Evolutionary conservation across 176 grass and related monocot genomes (phyloP), one percentile per base, ranked within the genome.

Genomic region (Rhynchospora tenuis): DNA sequence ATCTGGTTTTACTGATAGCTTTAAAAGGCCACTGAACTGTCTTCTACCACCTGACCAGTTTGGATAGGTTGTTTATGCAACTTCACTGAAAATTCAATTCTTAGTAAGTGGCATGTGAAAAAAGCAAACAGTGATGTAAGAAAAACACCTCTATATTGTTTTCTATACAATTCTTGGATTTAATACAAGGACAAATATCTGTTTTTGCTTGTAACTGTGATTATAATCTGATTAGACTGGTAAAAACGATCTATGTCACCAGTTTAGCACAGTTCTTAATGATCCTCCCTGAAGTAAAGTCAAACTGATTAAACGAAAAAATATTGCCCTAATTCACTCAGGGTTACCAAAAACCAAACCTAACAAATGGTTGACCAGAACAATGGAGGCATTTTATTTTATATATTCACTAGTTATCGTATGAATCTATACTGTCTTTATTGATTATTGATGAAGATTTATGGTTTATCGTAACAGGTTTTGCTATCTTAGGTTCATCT

Each of bases 401-500:
- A 24, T 55, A 26, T 16, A 77, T 77, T 76, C 22, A 76, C 50
- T 31, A 13, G 24, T 76, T 56, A 14, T 31, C 12, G 11, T 76
- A 22, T 2, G 24, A 76, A 16, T 33, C 43, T 44, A 44, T 70
- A 13, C 13, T 67, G 9, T 64, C 26, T 22, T 9, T 45, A 42
- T 6, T 67, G 26, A 66, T 51, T 73, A 58, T 50, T 72, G 28
- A 70, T 77, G 73, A 31, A 23, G 73, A 77, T 51, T n/a, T 75
- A 29, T 77, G 73, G 26, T 77, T 26, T 77, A 55, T 77, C 55
- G 0, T 77, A 15, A 56, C 73, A 77, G 73, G 50, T 77, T 55
- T 56, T 77, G 73, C 24, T 45, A 77, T 77, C 73, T 77, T 56
- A 54, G 50, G 48, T 77, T 77, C 73, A 56, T 55, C 19, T 29